These are phyloP conservation scores for Mortierella sp. DNA, from an alignment of 371 early-diverging fungal species.

Conservation along the genomic window DNA sequence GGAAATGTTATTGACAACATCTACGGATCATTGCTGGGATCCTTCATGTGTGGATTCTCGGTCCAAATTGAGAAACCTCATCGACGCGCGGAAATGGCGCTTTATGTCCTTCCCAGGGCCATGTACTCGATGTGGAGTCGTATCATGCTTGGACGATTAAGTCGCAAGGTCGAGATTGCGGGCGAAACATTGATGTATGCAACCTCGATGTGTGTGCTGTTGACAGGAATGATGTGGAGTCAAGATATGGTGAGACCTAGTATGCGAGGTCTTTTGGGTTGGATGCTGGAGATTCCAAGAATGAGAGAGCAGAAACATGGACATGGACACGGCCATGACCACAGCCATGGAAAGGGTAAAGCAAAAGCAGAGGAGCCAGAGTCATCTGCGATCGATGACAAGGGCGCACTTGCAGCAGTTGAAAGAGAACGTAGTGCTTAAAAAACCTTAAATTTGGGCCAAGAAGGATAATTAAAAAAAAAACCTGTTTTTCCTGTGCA, in stretches of 20 bases:
- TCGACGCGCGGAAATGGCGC: slow-evolving; percentile 74
- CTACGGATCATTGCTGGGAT: slow-evolving; percentile 67
- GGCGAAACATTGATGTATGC: slow-evolving; percentile 59
- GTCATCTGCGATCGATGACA: slow-evolving; percentile 1
- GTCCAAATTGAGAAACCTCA: slow-evolving; percentile 70
- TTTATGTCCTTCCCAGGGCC: slow-evolving; percentile 73
- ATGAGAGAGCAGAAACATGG: not conserved
- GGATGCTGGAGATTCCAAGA: slow-evolving; percentile 59
- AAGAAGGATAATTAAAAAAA: not conserved
- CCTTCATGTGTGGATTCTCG: slow-evolving; percentile 70
- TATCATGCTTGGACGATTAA: slow-evolving; percentile 52
- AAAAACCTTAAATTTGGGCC: not conserved
- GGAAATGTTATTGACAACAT: slow-evolving; percentile 66
- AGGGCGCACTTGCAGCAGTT: slow-evolving; percentile 12
- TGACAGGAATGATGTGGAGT: slow-evolving; percentile 63
- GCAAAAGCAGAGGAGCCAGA: not conserved
- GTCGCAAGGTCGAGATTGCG: slow-evolving; percentile 38
- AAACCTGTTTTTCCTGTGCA: too few relatives aligned
- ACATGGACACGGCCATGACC: too few relatives aligned
- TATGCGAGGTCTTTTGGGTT: slow-evolving; percentile 65
- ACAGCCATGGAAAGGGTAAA: not conserved
- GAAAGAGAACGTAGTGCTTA: slow-evolving; percentile 21
- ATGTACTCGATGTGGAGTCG: slow-evolving; percentile 67
- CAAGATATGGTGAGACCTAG: slow-evolving; percentile 64
- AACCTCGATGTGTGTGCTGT: slow-evolving; percentile 57